phyloP scores from a whole-genome alignment of 2,329 filamentous ascomycete species.

The Chaetomium strumarium region DNA sequence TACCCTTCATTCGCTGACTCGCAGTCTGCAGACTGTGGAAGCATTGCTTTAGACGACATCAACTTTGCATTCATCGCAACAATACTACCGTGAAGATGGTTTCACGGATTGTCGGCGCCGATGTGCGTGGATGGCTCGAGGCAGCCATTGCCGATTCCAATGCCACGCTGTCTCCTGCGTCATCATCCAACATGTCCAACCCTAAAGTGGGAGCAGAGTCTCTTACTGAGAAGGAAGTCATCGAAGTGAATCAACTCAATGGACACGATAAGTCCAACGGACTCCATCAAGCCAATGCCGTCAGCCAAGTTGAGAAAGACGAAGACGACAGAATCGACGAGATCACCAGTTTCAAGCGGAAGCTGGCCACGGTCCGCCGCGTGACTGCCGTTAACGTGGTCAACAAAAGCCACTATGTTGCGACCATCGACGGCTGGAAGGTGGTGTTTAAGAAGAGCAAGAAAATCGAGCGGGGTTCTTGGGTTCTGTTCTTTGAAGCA shows the following conservation, averaged over 20 bases:
- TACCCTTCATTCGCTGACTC: too few relatives aligned
- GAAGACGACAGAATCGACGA: background rate
- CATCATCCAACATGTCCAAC: too few relatives aligned
- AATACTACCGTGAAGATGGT: too few relatives aligned
- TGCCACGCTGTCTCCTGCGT: background rate
- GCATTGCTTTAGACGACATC: too few relatives aligned
- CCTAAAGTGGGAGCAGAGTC: too few relatives aligned
- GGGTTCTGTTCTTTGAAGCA: conserved; percentile 26
- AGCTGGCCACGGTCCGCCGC: conserved; percentile 22
- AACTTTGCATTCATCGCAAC: too few relatives aligned
- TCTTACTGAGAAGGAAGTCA: too few relatives aligned
- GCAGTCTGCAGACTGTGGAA: too few relatives aligned
- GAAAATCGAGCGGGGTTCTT: conserved; percentile 17
- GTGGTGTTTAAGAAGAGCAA: conserved; percentile 17
- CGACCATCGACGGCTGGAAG: conserved; percentile 27
- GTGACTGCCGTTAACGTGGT: conserved; percentile 12
- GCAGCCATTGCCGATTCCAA: background rate
- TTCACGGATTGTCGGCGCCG: background rate
- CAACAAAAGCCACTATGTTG: conserved; percentile 2
- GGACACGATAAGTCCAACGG: too few relatives aligned
- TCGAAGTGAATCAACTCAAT: too few relatives aligned
- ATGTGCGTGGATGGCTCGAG: conserved; percentile 1
- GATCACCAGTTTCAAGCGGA: background rate
- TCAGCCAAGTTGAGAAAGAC: too few relatives aligned
- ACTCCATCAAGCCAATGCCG: background rate